Percentiles rank a stretch among this genome's conserved stretches.
Conservation (phyloP, 805 yeast species). For the Ogataea methanolica region DNA sequence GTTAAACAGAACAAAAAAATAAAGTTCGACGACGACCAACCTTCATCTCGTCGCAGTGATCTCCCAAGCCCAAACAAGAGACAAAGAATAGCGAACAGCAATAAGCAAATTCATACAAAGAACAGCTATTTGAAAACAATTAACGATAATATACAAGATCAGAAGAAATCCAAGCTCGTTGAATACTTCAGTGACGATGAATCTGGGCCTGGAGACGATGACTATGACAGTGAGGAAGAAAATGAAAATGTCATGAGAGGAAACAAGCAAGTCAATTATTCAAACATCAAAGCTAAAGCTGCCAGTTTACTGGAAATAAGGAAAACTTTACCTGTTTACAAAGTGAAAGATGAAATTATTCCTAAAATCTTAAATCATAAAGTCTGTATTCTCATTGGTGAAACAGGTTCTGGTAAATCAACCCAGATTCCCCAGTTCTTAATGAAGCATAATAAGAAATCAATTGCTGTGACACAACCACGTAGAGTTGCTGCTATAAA, state of each 20-base stretch:
- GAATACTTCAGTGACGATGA: slow-evolving; percentile 13
- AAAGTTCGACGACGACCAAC: slow-evolving; percentile 15
- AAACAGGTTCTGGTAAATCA: slow-evolving; percentile 97
- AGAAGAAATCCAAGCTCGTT: slow-evolving; percentile 1
- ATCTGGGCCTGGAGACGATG: slow-evolving; percentile 1
- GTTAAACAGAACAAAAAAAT: slow-evolving; percentile 25
- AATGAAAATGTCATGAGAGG: slow-evolving; percentile 17
- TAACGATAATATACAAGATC: background rate
- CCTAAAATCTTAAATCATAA: slow-evolving; percentile 48
- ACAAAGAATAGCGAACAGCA: background rate
- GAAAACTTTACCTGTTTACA: slow-evolving; percentile 67
- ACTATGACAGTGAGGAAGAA: slow-evolving; percentile 18
- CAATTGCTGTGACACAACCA: slow-evolving; percentile 92
- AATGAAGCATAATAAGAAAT: slow-evolving; percentile 46
- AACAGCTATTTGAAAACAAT: background rate
- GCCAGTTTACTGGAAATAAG: slow-evolving; percentile 46
- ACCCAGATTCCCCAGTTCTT: slow-evolving; percentile 94
- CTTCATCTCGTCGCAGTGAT: background rate
- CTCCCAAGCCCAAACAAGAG: background rate
- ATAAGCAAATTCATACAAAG: background rate
- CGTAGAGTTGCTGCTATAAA: slow-evolving; percentile 97
- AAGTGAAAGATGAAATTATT: slow-evolving; percentile 60
- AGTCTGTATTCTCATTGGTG: slow-evolving; percentile 86
- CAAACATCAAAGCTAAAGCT: slow-evolving; percentile 35
- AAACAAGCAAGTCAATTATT: slow-evolving; percentile 11